Evolutionary conservation across 2,329 filamentous ascomycete genomes (phyloP), one percentile per base, ranked within the genome.

Genomic region (Pseudocercospora fijiensis): DNA sequence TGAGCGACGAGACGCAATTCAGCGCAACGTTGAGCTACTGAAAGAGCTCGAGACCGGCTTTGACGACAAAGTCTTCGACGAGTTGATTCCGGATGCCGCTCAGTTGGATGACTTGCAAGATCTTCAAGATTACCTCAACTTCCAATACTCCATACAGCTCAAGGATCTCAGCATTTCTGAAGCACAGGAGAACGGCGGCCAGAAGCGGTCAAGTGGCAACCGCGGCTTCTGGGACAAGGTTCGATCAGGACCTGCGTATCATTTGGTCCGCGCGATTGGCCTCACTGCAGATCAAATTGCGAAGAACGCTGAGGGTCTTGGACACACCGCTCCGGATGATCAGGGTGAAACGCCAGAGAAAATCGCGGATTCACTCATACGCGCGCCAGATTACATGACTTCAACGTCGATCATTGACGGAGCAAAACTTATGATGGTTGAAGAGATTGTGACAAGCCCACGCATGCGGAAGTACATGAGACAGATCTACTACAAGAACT

Each of bases 21-120:
- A 93, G 72, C 72, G 90, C 86, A 78, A 89, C 88, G 0, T 94
- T 88, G 87, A 92, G 16, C 90, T 88, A 65, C 80, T 96, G 20
- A 89, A 87, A 72, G 79, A 80, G 57, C 67, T 78, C 1, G 78
- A 79, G 5, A 79, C 86, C 18, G 84, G 84, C 3, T 82, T 93
- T 20, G 79, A 87, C 24, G 95, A 98, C 73, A 75, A 82, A 1
- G 88, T 91, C 62, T 87, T 98, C 45, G 90, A 94, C 52, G 88
- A 93, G 69, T 88, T 97, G 83, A 85, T 95, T n/a, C 83, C 85
- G 0, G 83, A 87, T 63, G 92, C 93, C 2, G 86, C 86, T 4
- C 94, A 90, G 0, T 93, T 97, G 83, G 95, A 99, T 75, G 95
- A 99, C 75, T 84, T 99, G 18, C 95, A 99, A 75, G 95, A 99